Conservation (phyloP, 192 early-diverging fungal species). For the Coemansia sp. region DNA sequence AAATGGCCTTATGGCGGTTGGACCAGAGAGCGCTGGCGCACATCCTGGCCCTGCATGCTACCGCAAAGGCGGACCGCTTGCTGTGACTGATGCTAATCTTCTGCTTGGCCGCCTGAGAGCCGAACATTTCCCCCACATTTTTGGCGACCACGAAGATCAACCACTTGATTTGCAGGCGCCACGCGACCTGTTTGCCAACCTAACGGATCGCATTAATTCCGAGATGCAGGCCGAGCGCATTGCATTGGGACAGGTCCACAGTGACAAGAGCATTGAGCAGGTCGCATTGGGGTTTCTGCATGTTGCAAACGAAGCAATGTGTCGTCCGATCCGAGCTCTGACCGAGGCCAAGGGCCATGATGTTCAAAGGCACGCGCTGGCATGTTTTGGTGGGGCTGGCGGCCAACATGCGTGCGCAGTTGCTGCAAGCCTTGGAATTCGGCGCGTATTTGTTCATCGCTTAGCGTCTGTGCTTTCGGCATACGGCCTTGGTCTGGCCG, state of each 20-base stretch:
- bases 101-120: constrained; percentile 82
- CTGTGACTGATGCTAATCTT: constrained; percentile 95
- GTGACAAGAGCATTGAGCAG: constrained; percentile 74
- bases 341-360: constrained; percentile 94
- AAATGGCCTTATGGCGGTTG: constrained; percentile 93
- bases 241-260: constrained; percentile 14
- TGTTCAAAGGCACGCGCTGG: constrained; percentile 77
- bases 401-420: constrained; percentile 97
- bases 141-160: constrained; percentile 83
- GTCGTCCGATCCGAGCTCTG: constrained; percentile 87
- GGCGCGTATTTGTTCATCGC: constrained; percentile 81
- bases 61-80: constrained; percentile 86
- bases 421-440: constrained; percentile 83
- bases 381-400: constrained; percentile 95
- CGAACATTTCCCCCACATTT: constrained; percentile 91
- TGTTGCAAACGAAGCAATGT: constrained; percentile 97
- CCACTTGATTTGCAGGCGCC: constrained; percentile 74
- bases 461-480: constrained; percentile 93
- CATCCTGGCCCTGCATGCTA: constrained; percentile 98
- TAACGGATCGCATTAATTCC: constrained; percentile 68
- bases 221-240: constrained; percentile 43
- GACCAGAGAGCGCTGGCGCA: constrained; percentile 88
- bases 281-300: constrained; percentile 93
- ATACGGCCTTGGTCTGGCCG: constrained; percentile 85
- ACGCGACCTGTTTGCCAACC: constrained; percentile 60